Conservation (phyloP, 805 yeast species). For the Myxozyma kluyveri region DNA sequence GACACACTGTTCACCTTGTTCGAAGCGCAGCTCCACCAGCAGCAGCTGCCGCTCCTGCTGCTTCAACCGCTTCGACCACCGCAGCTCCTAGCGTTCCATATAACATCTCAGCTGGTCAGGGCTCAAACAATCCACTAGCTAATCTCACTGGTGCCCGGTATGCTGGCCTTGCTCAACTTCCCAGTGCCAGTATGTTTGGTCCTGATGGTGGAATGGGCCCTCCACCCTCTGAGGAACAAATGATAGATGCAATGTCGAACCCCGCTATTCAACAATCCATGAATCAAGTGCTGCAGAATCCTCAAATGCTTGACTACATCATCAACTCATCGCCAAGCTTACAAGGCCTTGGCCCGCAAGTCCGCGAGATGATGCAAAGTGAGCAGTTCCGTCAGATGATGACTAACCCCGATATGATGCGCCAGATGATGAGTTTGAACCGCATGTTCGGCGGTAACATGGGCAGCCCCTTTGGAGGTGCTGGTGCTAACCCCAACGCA, state of each 20-base stretch:
- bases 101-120: constrained; percentile 82
- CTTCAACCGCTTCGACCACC: constrained; percentile 31
- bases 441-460: constrained; percentile 41
- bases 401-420: constrained; percentile 79
- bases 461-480: constrained; percentile 28
- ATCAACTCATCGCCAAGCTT: constrained; percentile 81
- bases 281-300: constrained; percentile 79
- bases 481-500: constrained; percentile 32
- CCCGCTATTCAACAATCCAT: constrained; percentile 81
- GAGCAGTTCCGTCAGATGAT: constrained; percentile 77
- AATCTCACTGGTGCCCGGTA: constrained; percentile 93
- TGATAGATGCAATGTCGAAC: constrained; percentile 69
- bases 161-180: constrained; percentile 87
- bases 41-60: constrained; percentile 35
- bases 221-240: constrained; percentile 71
- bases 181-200: constrained; percentile 84
- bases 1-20: constrained; percentile 86
- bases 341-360: constrained; percentile 81
- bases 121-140: constrained; percentile 84
- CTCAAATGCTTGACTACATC: constrained; percentile 80
- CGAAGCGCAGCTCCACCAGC: constrained; percentile 63
- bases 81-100: constrained; percentile 54
- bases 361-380: constrained; percentile 77
- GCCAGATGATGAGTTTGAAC: constrained; percentile 77
- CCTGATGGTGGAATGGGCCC: constrained; percentile 90